phyloP scores from a whole-genome alignment of 306 rosid species.

The Cucurbita argyrosperma region DNA sequence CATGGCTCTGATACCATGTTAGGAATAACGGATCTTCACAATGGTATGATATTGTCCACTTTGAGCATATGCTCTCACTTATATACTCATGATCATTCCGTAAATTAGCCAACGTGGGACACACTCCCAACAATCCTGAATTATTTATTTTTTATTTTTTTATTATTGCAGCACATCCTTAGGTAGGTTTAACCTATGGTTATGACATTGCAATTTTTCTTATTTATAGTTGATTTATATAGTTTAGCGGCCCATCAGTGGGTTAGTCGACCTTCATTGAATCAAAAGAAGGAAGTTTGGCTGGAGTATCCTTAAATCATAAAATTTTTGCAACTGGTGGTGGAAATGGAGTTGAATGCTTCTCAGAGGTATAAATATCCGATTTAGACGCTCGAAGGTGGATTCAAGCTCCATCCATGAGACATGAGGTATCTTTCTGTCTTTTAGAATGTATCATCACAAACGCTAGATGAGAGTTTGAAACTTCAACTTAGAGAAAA shows the following conservation, averaged over 20 bases:
- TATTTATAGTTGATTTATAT: conserved; percentile 32
- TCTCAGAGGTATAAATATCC: conserved; percentile 28
- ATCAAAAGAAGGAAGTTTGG: conserved; percentile 23
- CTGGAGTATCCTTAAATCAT: conserved; percentile 23
- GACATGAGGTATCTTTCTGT: conserved; percentile 11
- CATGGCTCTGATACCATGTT: no score
- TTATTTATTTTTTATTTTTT: no score
- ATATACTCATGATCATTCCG: no score
- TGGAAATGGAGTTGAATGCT: conserved; percentile 20
- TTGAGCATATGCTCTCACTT: no score
- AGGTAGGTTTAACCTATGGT: background rate
- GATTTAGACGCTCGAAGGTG: conserved; percentile 24
- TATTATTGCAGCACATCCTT: background rate
- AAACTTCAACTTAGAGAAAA: background rate
- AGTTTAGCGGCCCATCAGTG: conserved; percentile 19
- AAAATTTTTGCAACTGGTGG: conserved; percentile 40
- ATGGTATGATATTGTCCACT: no score
- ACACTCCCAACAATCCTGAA: no score
- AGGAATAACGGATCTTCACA: no score
- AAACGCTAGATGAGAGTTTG: background rate
- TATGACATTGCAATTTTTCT: background rate
- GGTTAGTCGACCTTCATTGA: conserved; percentile 20
- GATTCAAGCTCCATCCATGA: conserved; percentile 24
- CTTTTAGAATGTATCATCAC: background rate
- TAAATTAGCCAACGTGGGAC: no score